These are phyloP conservation scores for Coniochaeta prunicola DNA, from an alignment of 2,329 filamentous ascomycete species.

Conservation along the genomic window DNA sequence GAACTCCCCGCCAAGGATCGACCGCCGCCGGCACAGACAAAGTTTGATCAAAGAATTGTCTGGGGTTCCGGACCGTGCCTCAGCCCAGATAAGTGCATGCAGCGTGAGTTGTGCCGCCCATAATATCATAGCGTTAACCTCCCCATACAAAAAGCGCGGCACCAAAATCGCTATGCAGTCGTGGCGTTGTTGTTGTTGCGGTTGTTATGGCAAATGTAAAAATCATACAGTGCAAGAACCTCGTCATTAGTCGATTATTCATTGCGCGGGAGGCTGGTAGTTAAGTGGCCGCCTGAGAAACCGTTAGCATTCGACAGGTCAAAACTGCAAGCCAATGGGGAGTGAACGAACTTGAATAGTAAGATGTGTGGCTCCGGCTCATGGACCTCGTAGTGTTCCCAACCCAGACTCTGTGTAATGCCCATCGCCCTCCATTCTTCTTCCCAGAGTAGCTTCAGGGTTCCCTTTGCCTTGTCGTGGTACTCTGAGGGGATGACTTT, in stretches of 20 bases:
- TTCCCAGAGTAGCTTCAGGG: slow-evolving; percentile 93
- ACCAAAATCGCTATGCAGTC: background rate
- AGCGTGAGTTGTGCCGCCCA: background rate
- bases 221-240: slow-evolving; percentile 2
- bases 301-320: slow-evolving; percentile 2
- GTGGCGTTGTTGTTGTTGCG: slow-evolving; percentile 1
- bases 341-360: slow-evolving; percentile 82
- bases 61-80: background rate
- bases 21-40: background rate
- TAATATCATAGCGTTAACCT: background rate
- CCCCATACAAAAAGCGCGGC: background rate
- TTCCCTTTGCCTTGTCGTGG: slow-evolving; percentile 63
- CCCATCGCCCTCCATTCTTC: slow-evolving; percentile 96
- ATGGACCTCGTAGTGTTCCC: slow-evolving; percentile 99
- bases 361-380: slow-evolving; percentile 98
- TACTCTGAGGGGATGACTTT: slow-evolving; percentile 86
- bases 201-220: slow-evolving; percentile 1
- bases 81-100: background rate
- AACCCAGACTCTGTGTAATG: slow-evolving; percentile 97
- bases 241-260: slow-evolving; percentile 13
- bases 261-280: slow-evolving; percentile 63
- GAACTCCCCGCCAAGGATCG: background rate
- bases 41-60: background rate
- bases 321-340: background rate
- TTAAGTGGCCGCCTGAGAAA: slow-evolving; percentile 67